Evolutionary conservation across 192 early-diverging fungal species (phyloP), one percentile per base, ranked within the genome.

Genomic region (Gonapodya prolifera): DNA sequence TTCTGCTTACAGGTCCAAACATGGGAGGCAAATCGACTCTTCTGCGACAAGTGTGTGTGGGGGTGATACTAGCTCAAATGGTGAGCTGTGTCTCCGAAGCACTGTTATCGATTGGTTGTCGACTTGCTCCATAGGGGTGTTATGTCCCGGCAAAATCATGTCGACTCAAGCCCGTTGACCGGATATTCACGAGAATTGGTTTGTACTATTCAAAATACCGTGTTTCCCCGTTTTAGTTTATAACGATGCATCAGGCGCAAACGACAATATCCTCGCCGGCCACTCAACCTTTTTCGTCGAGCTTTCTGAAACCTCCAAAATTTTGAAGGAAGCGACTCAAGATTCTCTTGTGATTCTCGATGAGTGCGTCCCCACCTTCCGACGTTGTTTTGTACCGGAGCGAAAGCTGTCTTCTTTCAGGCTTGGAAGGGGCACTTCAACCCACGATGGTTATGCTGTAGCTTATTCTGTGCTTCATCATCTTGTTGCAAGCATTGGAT

Each of bases 21-120:
- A 98, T 98, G 95, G 98, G 96, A 80, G 98, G 98, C 76, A 99
- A 99, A 88, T 94, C 93, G 0, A 99, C 98, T 0, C 85, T 99
- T 23, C 87, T 98, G 75, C 89, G 98, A 34, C 96, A 98, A 86
- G 89, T 91, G 81, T 71, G 35, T 0, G 1, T 61, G 28, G 78
- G 28, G 30, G 75, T 79, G 29, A 35, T 80, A 2, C 30, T 73
- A 16, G 71, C 71, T 8, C 71, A 73, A 29, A 18, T 73, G 18
- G 45, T 61, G 45, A 61, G 8, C 45, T 23, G 8, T 61, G 8
- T 61, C 8, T 61, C 23, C 23, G 45, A 23, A 61, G 45, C 8
- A 61, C 23, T 61, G 8, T 23, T 23, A 61, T 61, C 45, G 23
- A 61, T 61, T 8, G 45, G 8, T 61, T 61, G 8, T 61, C 45